Evolutionary conservation across 495 filamentous ascomycete species (phyloP).

Genomic region (Penicillium soppii): DNA sequence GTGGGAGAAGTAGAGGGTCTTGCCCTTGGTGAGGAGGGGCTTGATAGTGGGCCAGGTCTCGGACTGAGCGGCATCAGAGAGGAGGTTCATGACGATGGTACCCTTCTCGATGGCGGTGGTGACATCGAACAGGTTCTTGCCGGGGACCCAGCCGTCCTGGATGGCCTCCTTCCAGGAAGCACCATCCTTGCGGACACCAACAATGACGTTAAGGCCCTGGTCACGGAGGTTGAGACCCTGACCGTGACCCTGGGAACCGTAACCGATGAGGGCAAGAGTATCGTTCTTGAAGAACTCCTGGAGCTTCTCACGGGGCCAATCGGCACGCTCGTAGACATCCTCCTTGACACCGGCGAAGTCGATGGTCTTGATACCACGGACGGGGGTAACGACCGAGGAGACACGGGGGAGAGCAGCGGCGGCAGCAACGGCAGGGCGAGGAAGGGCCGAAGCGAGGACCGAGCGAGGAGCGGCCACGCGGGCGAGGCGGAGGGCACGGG

Average conservation of each 20-base stretch:
- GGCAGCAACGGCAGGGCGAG: conserved; percentile 43
- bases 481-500: conserved; percentile 77
- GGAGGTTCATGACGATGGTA: conserved; percentile 98
- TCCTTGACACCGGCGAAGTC: conserved; percentile 95
- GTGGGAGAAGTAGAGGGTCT: conserved; percentile 99
- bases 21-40: conserved; percentile 96
- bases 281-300: conserved; percentile 99
- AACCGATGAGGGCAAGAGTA: conserved; percentile 97
- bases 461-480: conserved; percentile 65
- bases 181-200: conserved; percentile 97
- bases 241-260: conserved; percentile 97
- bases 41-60: conserved; percentile 99
- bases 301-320: conserved; percentile 98
- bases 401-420: conserved; percentile 35
- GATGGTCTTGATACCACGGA: conserved; percentile 51
- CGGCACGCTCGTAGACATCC: conserved; percentile 92
- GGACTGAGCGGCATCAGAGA: conserved; percentile 93
- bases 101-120: conserved; percentile 91
- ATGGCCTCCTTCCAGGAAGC: conserved; percentile 96
- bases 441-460: conserved; percentile 41
- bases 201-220: conserved; percentile 97
- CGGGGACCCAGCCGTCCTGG: conserved; percentile 96
- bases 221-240: conserved; percentile 99
- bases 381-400: conserved; percentile 55
- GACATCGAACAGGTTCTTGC: conserved; percentile 96